phyloP scores from a whole-genome alignment of 495 filamentous ascomycete genomes.

The Bacidia rubella region DNA sequence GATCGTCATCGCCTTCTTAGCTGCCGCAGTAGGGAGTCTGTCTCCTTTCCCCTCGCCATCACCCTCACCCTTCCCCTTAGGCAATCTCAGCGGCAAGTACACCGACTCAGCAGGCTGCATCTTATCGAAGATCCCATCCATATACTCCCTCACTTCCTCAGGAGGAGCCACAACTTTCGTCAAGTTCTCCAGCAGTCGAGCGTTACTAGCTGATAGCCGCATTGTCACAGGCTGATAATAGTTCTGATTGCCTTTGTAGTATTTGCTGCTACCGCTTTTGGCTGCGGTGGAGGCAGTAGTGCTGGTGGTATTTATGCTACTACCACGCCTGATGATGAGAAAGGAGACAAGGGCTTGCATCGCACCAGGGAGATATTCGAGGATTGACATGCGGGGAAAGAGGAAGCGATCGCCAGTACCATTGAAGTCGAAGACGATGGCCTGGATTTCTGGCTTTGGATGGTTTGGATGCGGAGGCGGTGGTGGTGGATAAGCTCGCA shows the following conservation, averaged over 20 bases:
- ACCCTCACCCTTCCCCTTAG: slow-evolving; percentile 4
- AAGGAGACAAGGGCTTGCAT: slow-evolving; percentile 40
- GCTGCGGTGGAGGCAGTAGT: slow-evolving; percentile 13
- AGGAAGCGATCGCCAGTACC: slow-evolving; percentile 74
- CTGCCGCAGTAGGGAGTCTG: not conserved
- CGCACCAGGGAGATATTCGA: slow-evolving; percentile 50
- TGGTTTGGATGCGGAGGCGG: slow-evolving; percentile 1
- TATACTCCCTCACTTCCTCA: slow-evolving; percentile 67
- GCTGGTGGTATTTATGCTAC: slow-evolving; percentile 16
- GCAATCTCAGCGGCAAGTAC: slow-evolving; percentile 14
- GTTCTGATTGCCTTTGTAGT: slow-evolving; percentile 38
- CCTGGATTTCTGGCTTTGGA: slow-evolving; percentile 42
- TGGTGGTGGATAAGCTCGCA: slow-evolving; percentile 3
- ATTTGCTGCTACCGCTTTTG: not conserved
- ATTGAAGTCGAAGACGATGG: slow-evolving; percentile 70
- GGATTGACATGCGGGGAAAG: slow-evolving; percentile 74
- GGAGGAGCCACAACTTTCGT: slow-evolving; percentile 60
- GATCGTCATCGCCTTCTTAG: not conserved
- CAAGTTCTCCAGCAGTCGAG: slow-evolving; percentile 58
- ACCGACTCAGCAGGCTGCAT: slow-evolving; percentile 14
- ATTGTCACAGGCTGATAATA: slow-evolving; percentile 90
- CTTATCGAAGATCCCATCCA: slow-evolving; percentile 66
- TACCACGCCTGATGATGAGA: slow-evolving; percentile 35
- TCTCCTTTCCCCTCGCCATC: slow-evolving; percentile 1
- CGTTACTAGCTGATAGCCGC: slow-evolving; percentile 49